Conservation (phyloP, 23 red algal species). For the Gracilaria vermiculophylla region DNA sequence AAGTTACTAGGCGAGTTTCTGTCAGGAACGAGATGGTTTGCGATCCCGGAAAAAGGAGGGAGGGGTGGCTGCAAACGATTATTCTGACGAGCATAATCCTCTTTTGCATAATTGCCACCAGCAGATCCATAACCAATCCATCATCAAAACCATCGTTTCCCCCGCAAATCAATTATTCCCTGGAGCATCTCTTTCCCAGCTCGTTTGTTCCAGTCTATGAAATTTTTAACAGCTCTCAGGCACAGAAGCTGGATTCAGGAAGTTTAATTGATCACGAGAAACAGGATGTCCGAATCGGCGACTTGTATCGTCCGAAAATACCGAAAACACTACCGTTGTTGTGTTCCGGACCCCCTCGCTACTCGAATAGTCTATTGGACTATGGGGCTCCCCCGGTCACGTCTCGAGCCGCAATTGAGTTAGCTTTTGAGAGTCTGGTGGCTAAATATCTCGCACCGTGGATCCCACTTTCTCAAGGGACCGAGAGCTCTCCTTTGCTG, state of each 20-base stretch:
- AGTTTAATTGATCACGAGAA: neutral
- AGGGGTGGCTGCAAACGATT: neutral
- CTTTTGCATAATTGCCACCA: neutral
- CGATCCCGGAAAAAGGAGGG: neutral
- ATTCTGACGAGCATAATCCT: neutral
- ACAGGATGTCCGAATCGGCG: neutral
- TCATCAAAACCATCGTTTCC: neutral
- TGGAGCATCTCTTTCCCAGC: neutral
- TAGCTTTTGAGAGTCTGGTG: constrained; percentile 42
- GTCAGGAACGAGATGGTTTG: neutral
- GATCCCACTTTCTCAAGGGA: constrained; percentile 12
- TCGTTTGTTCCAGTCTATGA: neutral
- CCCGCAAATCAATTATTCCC: neutral
- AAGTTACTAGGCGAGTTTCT: neutral
- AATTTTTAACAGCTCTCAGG: neutral
- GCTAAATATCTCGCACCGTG: constrained; percentile 69
- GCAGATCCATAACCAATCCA: neutral
- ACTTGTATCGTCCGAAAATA: constrained; percentile 1
- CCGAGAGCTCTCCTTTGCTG: neutral
- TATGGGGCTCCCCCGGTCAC: neutral
- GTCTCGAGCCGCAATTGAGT: neutral
- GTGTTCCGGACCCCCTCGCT: constrained; percentile 28
- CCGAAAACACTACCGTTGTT: constrained; percentile 8
- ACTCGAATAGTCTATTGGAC: constrained; percentile 8
- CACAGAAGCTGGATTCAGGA: neutral